Percentiles rank a stretch among this genome's conserved stretches.
phyloP scores from a whole-genome alignment of 2,329 filamentous ascomycete species.

The Chaetomiaceae sp. region DNA sequence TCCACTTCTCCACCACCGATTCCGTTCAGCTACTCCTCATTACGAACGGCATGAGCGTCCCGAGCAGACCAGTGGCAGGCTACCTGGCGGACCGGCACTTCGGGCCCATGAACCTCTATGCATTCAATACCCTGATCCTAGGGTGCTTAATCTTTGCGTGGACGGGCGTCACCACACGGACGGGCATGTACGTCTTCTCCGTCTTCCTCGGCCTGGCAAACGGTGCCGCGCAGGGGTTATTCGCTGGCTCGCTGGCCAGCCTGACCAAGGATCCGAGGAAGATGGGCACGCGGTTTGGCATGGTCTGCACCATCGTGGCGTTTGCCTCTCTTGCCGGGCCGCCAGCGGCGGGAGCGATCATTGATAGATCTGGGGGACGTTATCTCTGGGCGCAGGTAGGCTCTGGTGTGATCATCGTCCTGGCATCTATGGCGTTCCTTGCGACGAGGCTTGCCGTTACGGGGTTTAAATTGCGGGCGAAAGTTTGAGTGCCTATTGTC shows the following conservation, averaged over 20 bases:
- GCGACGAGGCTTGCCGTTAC: slow-evolving; percentile 35
- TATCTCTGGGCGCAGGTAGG: slow-evolving; percentile 45
- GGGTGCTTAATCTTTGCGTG: slow-evolving; percentile 50
- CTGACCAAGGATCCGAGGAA: slow-evolving; percentile 40
- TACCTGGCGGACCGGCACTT: slow-evolving; percentile 50
- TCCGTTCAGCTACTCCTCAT: slow-evolving; percentile 57
- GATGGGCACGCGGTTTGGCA: slow-evolving; percentile 44
- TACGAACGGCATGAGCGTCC: slow-evolving; percentile 54
- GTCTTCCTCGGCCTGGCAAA: slow-evolving; percentile 43
- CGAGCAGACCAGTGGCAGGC: slow-evolving; percentile 51
- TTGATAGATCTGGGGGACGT: slow-evolving; percentile 37
- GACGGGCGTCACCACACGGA: slow-evolving; percentile 42
- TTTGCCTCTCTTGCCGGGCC: slow-evolving; percentile 44
- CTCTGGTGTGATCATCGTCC: slow-evolving; percentile 40
- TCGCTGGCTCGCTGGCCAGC: slow-evolving; percentile 39
- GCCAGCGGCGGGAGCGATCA: slow-evolving; percentile 43
- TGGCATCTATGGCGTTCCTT: slow-evolving; percentile 32
- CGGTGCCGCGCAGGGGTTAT: slow-evolving; percentile 41
- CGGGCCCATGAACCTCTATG: slow-evolving; percentile 53
- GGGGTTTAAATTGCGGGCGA: slow-evolving; percentile 35
- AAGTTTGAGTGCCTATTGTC: slow-evolving; percentile 26
- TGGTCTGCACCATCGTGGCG: slow-evolving; percentile 40
- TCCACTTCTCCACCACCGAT: slow-evolving; percentile 44
- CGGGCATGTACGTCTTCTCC: slow-evolving; percentile 35
- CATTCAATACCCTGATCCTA: slow-evolving; percentile 46